These are phyloP conservation scores for Aspergillus hancockii DNA, from an alignment of 495 filamentous ascomycete species.

Conservation along the genomic window DNA sequence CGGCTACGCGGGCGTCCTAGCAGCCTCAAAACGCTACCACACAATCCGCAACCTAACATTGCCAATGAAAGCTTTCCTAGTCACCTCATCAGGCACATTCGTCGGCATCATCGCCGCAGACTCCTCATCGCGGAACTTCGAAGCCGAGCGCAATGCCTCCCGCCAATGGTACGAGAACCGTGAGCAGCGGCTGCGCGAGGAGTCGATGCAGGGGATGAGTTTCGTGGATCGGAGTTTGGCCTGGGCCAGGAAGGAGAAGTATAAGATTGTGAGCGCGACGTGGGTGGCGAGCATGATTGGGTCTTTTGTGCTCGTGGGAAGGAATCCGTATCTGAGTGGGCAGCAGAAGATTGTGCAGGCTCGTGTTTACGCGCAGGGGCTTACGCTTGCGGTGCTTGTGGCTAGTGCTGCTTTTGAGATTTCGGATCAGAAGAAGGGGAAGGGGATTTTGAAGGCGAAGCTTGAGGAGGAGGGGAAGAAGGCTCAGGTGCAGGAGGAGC, in stretches of 20 bases:
- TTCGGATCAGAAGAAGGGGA: constrained; percentile 71
- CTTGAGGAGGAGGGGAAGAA: constrained; percentile 63
- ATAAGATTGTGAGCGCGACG: constrained; percentile 79
- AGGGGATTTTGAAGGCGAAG: constrained; percentile 65
- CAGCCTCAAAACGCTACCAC: constrained; percentile 63
- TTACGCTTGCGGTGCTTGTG: constrained; percentile 86
- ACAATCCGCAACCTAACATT: constrained; percentile 78
- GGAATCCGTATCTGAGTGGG: constrained; percentile 72
- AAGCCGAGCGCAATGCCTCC: constrained; percentile 65
- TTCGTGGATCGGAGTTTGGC: constrained; percentile 54
- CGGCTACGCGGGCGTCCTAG: constrained; percentile 64
- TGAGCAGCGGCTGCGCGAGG: constrained; percentile 51
- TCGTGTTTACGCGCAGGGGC: constrained; percentile 94
- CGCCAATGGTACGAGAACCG: constrained; percentile 65
- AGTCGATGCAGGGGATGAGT: constrained; percentile 51
- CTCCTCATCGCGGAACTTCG: constrained; percentile 71
- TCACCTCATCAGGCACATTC: constrained; percentile 82
- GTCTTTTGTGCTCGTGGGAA: constrained; percentile 72
- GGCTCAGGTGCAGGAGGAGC: constrained; percentile 33
- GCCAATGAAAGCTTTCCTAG: constrained; percentile 87
- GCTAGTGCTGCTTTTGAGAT: constrained; percentile 90
- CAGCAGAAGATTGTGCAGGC: constrained; percentile 96
- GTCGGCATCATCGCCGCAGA: constrained; percentile 84
- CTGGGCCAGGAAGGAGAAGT: constrained; percentile 78
- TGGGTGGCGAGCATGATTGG: constrained; percentile 85